These are phyloP conservation scores for Microcos paniculata DNA, from an alignment of 345 rosid genomes.

Conservation along the genomic window DNA sequence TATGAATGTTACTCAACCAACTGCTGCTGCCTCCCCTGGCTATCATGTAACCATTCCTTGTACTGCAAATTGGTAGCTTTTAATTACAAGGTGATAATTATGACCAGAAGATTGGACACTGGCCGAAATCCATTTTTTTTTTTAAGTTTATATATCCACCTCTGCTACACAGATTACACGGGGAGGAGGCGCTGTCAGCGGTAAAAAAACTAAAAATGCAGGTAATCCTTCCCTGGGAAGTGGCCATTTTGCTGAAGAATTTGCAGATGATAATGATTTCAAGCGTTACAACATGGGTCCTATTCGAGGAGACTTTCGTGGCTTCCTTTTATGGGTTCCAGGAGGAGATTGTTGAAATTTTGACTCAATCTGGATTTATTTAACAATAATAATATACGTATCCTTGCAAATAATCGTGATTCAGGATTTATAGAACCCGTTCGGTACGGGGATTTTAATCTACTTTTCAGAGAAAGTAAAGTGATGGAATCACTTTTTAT, in stretches of 20 bases:
- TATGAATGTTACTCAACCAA: not conserved
- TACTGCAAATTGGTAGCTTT: slow-evolving; percentile 33
- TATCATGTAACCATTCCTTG: not conserved
- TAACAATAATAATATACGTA: too few relatives aligned
- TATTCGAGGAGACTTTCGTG: not conserved
- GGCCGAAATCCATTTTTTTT: slow-evolving; percentile 25
- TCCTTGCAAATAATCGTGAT: not conserved
- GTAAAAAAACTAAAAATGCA: not conserved
- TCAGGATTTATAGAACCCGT: not conserved
- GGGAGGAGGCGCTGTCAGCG: not conserved
- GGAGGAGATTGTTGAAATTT: not conserved
- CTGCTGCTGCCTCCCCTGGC: not conserved
- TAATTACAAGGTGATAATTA: not conserved
- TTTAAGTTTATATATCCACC: slow-evolving; percentile 8
- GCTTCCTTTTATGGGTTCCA: not conserved
- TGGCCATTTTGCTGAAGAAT: slow-evolving; percentile 3
- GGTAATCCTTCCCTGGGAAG: not conserved
- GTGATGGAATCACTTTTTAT: too few relatives aligned
- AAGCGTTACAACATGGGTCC: not conserved
- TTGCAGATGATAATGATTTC: too few relatives aligned
- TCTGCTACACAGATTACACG: not conserved
- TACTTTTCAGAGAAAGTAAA: too few relatives aligned
- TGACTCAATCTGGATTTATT: not conserved
- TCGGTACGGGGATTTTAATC: too few relatives aligned
- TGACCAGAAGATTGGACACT: slow-evolving; percentile 18